These are phyloP conservation scores for Diaporthe humulicola DNA, from an alignment of 2,329 filamentous ascomycete genomes.

Conservation along the genomic window DNA sequence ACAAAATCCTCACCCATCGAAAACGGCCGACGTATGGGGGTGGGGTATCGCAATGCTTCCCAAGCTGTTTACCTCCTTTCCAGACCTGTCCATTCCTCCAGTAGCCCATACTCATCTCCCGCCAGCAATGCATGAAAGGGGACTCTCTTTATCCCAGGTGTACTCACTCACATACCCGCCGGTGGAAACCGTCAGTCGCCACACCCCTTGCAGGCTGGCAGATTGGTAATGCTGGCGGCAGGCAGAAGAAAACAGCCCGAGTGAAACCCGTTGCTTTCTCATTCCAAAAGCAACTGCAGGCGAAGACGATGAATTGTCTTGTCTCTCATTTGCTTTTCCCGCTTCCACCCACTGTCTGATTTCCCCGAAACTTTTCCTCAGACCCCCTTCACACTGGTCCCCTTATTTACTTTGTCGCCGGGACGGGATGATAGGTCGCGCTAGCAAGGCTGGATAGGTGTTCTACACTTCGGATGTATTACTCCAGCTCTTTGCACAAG, in stretches of 20 bases:
- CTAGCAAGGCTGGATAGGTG: not conserved
- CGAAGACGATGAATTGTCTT: not conserved
- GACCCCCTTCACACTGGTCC: not conserved
- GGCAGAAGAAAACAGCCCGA: not conserved
- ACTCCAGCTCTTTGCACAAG: not conserved
- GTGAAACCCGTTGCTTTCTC: conserved; percentile 22
- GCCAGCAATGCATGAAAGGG: not conserved
- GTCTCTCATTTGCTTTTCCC: not conserved
- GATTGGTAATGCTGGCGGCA: not conserved
- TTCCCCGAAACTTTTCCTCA: not conserved
- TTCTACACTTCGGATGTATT: not conserved
- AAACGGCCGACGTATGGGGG: too few relatives aligned
- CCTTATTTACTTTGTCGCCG: not conserved
- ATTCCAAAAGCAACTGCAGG: conserved; percentile 14
- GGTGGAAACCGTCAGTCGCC: not conserved
- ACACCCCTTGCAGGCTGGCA: not conserved
- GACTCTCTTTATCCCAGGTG: not conserved
- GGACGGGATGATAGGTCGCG: not conserved
- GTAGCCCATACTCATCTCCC: not conserved
- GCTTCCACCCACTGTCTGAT: not conserved
- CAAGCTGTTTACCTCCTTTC: not conserved
- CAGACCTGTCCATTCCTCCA: conserved; percentile 14
- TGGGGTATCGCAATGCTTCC: too few relatives aligned
- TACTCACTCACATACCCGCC: not conserved
- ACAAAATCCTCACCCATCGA: not conserved